phyloP scores from a whole-genome alignment of 495 filamentous ascomycete genomes.

The Penicillium egyptiacum region DNA sequence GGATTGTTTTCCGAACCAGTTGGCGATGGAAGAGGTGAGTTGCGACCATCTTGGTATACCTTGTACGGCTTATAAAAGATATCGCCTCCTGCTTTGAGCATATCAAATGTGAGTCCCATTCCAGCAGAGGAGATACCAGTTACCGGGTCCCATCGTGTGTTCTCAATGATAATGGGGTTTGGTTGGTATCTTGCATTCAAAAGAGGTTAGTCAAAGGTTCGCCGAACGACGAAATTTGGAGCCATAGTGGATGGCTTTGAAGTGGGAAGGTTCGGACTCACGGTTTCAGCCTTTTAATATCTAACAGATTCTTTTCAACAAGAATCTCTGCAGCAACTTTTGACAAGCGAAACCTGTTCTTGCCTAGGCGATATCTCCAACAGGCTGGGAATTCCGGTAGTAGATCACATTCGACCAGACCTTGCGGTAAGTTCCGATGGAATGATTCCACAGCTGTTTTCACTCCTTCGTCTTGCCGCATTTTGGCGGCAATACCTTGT shows the following conservation, averaged over 20 bases:
- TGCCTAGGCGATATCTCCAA: conserved; percentile 58
- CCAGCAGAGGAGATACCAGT: conserved; percentile 45
- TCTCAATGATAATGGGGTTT: conserved; percentile 34
- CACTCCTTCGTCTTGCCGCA: conserved; percentile 68
- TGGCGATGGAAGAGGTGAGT: background rate
- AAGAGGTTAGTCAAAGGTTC: background rate
- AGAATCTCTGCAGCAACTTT: background rate
- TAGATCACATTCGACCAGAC: conserved; percentile 67
- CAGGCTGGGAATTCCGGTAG: conserved; percentile 61
- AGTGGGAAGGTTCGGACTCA: background rate
- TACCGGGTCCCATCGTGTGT: conserved; percentile 43
- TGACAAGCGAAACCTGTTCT: background rate
- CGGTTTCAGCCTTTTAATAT: background rate
- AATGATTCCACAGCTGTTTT: conserved; percentile 68
- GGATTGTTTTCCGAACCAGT: background rate
- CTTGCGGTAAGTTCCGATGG: conserved; percentile 58
- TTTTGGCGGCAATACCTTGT: conserved; percentile 56
- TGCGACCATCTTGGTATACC: conserved; percentile 15
- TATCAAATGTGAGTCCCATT: conserved; percentile 27
- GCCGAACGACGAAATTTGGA: background rate
- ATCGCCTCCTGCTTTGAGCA: conserved; percentile 29
- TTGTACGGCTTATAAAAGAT: conserved; percentile 38
- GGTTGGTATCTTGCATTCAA: background rate
- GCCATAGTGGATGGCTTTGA: background rate
- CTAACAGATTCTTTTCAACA: background rate